Evolutionary conservation across 371 early-diverging fungal species (phyloP).

Genomic region (Mucor irregularis): DNA sequence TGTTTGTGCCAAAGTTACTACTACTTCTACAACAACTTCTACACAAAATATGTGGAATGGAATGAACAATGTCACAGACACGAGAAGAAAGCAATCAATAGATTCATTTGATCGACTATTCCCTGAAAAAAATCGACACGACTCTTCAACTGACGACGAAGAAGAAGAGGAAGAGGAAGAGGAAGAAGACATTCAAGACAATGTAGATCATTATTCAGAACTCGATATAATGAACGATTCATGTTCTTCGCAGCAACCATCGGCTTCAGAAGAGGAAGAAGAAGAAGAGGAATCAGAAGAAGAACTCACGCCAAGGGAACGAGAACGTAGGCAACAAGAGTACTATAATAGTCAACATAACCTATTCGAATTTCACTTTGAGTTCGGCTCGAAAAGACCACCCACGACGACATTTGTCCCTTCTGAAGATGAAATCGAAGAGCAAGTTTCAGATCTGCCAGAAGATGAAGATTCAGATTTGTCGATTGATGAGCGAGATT

Average conservation of each 20-base stretch:
- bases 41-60: conserved; percentile 31
- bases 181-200: conserved; percentile 1
- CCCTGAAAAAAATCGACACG: conserved; percentile 2
- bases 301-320: no score
- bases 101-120: conserved; percentile 9
- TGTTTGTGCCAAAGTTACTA: conserved; percentile 28
- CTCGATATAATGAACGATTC: conserved; percentile 6
- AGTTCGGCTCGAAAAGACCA: conserved; percentile 30
- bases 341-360: background rate
- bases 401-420: conserved; percentile 8
- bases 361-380: conserved; percentile 27
- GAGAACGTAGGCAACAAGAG: background rate
- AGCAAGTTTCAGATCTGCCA: conserved; percentile 1
- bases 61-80: conserved; percentile 22
- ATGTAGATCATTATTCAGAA: conserved; percentile 1
- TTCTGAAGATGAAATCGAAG: background rate
- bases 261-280: background rate
- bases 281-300: background rate
- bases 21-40: conserved; percentile 14
- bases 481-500: background rate
- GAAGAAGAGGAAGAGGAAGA: conserved; percentile 10
- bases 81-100: conserved; percentile 3
- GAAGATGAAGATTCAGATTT: background rate
- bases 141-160: conserved; percentile 5
- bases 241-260: background rate